A percentile compares a stretch with the other conserved stretches of the same genome.
phyloP scores from a whole-genome alignment of 2,329 filamentous ascomycete genomes.

The Tolypocladium tundrense region DNA sequence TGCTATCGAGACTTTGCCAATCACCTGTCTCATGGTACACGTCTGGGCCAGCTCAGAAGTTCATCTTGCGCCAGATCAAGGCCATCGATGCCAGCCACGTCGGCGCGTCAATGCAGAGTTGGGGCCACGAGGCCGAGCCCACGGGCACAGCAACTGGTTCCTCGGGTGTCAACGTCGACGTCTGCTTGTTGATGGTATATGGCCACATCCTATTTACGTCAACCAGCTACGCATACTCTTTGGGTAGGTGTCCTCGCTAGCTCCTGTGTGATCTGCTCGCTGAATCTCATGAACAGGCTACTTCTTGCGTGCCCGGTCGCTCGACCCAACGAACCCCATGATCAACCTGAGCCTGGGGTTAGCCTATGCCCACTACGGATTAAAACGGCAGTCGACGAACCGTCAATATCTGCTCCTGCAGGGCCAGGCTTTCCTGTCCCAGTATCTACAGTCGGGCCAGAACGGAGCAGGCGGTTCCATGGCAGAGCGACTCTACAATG shows the following conservation, averaged over 20 bases:
- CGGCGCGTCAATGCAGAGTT: slow-evolving; percentile 20
- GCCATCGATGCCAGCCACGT: slow-evolving; percentile 61
- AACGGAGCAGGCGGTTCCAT: slow-evolving; percentile 4
- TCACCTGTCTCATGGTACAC: slow-evolving; percentile 67
- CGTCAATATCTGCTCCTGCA: slow-evolving; percentile 80
- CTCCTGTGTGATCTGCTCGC: neutral
- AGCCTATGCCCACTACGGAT: slow-evolving; percentile 76
- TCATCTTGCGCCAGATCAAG: slow-evolving; percentile 83
- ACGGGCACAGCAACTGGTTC: neutral
- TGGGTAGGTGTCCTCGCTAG: slow-evolving; percentile 42
- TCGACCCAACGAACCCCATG: slow-evolving; percentile 67
- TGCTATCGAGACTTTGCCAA: slow-evolving; percentile 66
- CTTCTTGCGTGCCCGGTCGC: slow-evolving; percentile 65
- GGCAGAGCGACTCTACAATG: slow-evolving; percentile 27
- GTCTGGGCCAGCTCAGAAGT: slow-evolving; percentile 77
- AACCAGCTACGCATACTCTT: slow-evolving; percentile 70
- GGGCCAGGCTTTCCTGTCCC: slow-evolving; percentile 65
- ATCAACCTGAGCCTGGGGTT: slow-evolving; percentile 74
- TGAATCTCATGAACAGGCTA: slow-evolving; percentile 44
- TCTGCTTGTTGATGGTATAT: slow-evolving; percentile 76
- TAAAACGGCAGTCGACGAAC: slow-evolving; percentile 86
- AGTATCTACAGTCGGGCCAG: slow-evolving; percentile 15
- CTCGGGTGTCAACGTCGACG: slow-evolving; percentile 46
- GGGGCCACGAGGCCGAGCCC: slow-evolving; percentile 9
- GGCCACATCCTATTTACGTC: slow-evolving; percentile 82